phyloP scores from a whole-genome alignment of 2,329 filamentous ascomycete species.

The Cytospora leucostoma region DNA sequence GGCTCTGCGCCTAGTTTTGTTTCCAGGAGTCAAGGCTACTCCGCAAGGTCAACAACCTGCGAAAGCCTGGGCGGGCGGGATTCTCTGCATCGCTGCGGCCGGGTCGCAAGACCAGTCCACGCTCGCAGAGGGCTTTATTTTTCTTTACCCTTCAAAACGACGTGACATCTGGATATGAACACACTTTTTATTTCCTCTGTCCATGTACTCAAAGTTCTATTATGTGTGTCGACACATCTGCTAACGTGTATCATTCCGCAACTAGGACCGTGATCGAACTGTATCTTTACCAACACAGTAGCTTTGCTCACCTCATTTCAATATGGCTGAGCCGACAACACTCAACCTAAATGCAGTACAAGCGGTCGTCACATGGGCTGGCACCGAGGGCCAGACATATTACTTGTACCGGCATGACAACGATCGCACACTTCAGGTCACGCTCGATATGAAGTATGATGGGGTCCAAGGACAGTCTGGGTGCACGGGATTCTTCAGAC shows the following conservation, averaged over 20 bases:
- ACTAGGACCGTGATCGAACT: neutral
- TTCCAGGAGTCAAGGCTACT: constrained; percentile 18
- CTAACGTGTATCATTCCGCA: neutral
- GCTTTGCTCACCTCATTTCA: neutral
- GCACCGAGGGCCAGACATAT: neutral
- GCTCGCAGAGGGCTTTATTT: constrained; percentile 5
- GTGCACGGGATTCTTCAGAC: neutral
- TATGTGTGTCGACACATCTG: neutral
- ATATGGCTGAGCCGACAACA: neutral
- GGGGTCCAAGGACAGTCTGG: neutral
- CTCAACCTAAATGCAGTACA: neutral
- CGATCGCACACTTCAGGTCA: neutral
- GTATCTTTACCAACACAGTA: neutral
- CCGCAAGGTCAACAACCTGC: neutral
- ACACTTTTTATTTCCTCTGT: neutral
- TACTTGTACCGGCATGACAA: constrained; percentile 1
- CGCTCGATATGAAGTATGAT: constrained; percentile 2
- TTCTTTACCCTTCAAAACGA: neutral
- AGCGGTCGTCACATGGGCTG: constrained; percentile 9
- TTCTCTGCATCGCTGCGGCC: constrained; percentile 3
- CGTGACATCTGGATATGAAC: neutral
- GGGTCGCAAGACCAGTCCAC: neutral
- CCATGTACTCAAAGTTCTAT: neutral
- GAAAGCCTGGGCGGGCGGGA: constrained; percentile 22
- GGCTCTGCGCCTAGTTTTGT: constrained; percentile 5